Base-by-base conservation (phyloP, 2,329 filamentous ascomycete species). In the Ophiosphaerella narmari region DNA sequence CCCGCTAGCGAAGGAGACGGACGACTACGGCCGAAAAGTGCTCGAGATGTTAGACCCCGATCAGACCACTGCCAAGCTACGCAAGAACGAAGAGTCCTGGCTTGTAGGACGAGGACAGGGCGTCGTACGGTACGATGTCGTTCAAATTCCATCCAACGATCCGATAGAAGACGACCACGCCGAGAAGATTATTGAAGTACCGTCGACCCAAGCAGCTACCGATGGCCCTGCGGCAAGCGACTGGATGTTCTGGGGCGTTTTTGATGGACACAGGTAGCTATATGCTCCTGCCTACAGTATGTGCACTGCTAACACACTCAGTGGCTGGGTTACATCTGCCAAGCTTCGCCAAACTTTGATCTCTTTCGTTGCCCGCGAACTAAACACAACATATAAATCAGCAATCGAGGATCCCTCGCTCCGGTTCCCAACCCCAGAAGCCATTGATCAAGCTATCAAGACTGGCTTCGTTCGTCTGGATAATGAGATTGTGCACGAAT, bases 221-320 rank as follows among this genome's bases (percentile, higher is more conserved):
- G 77, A 82, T 69, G 75, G 81, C 33, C 80, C 82, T 13, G 59
- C 80, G 14, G 85, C 80, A 51, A 90, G 84, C 54, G 95, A 99
- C 74, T 99, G 94, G 94, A 97, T 97, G 91, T 99, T 99, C 74
- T 99, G 95, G 94, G 94, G 92, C 50, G 92, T 99, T 14, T 99
- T 97, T 74, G 94, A 99, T 70, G 94, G 94, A 0, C 94, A 99
- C 75, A 90, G 90, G 90, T 93, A 78, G 74, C 83, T 9, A 24
- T 9, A 16, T 18, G 26, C 11, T 18, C 8, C 14, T 14, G 21
- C 21, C 14, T 4, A 18, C n/a, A 14, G 11, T 11, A 44, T 24
- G 21, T 38, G 33, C n/a, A 39, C 18, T 54, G 29, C 55, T 62
- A 49, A 39, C 36, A 2, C 31, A 23, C 12, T 48, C 62, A 95